Evolutionary conservation across 371 early-diverging fungal species (phyloP), one percentile per base, ranked within the genome.

Genomic region (Entomophthora muscae): DNA sequence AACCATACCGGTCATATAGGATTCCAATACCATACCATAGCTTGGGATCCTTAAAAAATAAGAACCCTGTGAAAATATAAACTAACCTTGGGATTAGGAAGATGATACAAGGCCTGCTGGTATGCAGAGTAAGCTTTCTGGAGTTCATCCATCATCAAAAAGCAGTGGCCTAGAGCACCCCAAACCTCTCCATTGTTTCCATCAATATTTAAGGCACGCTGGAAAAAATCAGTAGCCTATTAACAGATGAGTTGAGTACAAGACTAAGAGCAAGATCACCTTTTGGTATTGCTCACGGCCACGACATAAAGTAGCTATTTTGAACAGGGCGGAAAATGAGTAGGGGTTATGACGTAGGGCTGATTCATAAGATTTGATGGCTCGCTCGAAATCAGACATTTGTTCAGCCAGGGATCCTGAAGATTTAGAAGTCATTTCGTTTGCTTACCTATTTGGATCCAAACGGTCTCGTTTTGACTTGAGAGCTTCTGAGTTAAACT

Each of bases 21-120:
- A 95, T 95, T 17, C 96, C 98, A 54, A 97, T 94, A 30, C 96
- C 97, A 69, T 95, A 98, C 98, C 98, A 98, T 23, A 98, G 81
- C 68, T 93, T 95, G 0, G 98, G 94, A 66, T 95, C 97, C 83
- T 89, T 66, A 3, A 21, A 33, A 29, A 28, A 22, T 24, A 53
- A 13, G 60, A 52, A 53, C n/a, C n/a, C n/a, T n/a, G 26, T 17
- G 61, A 32, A 23, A 59, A 13, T 22, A 52, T 29, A 54, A 31
- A 57, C 22, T 31, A 29, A 87, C 86, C 76, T 89, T 91, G 52
- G 93, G 85, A 69, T 91, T 88, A 1, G 85, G 82, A 27, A 93
- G 71, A 69, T 88, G 84, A 70, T 88, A 83, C 13, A 96, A 76
- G 2, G 97, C 97, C 69, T 91, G 89, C 75, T 95, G 95, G 64